phyloP scores from a whole-genome alignment of 2,329 filamentous ascomycete genomes.

The Aspergillus tamarii region DNA sequence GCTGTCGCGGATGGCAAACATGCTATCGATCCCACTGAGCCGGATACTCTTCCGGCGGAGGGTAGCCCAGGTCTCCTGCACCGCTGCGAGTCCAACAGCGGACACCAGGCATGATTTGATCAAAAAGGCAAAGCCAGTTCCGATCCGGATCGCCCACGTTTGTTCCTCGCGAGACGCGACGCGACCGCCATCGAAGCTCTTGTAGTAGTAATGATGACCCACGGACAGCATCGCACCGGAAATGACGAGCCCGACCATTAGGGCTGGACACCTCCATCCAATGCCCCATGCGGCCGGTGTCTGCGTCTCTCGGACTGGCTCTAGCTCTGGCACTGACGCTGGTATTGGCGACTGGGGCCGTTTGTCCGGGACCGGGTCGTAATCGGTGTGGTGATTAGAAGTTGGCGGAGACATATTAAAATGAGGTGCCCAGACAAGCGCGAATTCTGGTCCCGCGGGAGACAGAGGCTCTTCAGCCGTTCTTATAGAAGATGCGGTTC shows the following conservation, averaged over 20 bases:
- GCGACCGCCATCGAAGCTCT: constrained; percentile 4
- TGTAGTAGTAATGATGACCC: constrained; percentile 11
- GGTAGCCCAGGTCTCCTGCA: constrained; percentile 15
- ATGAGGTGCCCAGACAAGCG: background rate
- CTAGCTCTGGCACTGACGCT: background rate
- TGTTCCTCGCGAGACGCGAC: constrained; percentile 12
- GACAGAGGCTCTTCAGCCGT: too few relatives aligned
- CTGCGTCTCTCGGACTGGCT: background rate
- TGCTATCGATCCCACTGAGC: constrained; percentile 12
- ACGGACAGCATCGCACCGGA: constrained; percentile 8
- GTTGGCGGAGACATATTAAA: background rate
- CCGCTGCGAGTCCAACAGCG: constrained; percentile 14
- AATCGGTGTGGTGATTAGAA: background rate
- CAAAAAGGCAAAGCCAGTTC: constrained; percentile 16
- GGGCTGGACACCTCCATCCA: constrained; percentile 9
- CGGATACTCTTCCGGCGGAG: constrained; percentile 14
- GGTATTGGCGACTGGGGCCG: background rate
- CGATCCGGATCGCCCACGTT: constrained; percentile 16
- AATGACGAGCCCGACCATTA: constrained; percentile 12
- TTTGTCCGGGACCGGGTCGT: background rate
- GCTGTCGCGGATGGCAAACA: constrained; percentile 11
- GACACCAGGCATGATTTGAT: constrained; percentile 8
- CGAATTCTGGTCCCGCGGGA: too few relatives aligned
- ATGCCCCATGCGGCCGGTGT: background rate
- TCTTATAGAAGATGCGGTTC: too few relatives aligned